Conservation (phyloP, 345 rosid species). For the Arabis alpina region DNA sequence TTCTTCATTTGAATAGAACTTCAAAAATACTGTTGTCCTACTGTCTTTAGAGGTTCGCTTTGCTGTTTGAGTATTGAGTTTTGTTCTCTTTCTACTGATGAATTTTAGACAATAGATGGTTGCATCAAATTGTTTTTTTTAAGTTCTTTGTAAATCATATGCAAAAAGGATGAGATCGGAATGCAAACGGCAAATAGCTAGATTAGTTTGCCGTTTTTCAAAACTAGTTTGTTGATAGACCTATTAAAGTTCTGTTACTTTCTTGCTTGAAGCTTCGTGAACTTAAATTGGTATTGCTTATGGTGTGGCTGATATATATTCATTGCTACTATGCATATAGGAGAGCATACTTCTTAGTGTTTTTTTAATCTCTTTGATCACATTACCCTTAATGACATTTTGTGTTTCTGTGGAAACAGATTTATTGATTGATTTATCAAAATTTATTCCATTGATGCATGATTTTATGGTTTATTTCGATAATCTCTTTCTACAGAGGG, state of each 20-base stretch:
- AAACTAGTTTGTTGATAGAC: conserved; percentile 18
- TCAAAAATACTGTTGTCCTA: not conserved
- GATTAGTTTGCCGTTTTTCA: not conserved
- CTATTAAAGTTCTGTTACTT: conserved; percentile 4
- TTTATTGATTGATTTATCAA: conserved; percentile 4
- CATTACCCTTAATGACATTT: conserved; percentile 18
- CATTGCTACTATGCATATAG: too few relatives aligned
- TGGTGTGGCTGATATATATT: too few relatives aligned
- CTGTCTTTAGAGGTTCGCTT: conserved; percentile 4
- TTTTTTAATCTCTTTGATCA: too few relatives aligned
- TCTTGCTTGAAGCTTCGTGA: too few relatives aligned
- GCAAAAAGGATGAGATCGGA: conserved; percentile 8
- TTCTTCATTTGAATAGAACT: not conserved
- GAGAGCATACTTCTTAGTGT: too few relatives aligned
- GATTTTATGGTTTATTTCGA: conserved; percentile 29
- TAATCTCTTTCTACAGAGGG: conserved; percentile 64
- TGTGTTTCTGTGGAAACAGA: conserved; percentile 17
- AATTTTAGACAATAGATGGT: not conserved
- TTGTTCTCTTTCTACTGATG: conserved; percentile 13
- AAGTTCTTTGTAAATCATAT: not conserved
- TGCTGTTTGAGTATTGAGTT: conserved; percentile 16
- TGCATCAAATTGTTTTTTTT: not conserved
- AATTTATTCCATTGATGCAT: conserved; percentile 11
- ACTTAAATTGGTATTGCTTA: too few relatives aligned
- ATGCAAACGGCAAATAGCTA: conserved; percentile 2